Evolutionary conservation across 2,329 filamentous ascomycete genomes (phyloP), one percentile per base, ranked within the genome.

Genomic region (Phyllosticta ampelicida): DNA sequence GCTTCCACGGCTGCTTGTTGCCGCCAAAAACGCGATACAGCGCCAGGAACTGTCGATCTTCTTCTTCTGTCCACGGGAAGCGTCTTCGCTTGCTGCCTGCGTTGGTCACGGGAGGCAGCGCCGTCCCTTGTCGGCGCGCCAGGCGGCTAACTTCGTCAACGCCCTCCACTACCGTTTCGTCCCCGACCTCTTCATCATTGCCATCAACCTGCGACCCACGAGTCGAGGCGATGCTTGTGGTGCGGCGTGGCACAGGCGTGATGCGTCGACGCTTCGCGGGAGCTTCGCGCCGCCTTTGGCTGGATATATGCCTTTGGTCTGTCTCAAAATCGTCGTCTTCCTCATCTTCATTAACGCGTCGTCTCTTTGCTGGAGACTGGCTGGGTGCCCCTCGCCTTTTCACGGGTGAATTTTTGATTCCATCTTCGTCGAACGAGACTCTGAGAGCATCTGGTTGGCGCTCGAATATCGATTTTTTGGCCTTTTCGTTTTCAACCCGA

Each of bases 291-390:
- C 16, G 16, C 36, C 36, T 13, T n/a, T n/a, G 36, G 36, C 16
- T n/a, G 13, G 36, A 16, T 5, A 16, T 3, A 8, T 66, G 2
- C 65, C 62, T 8, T 66, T 64, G 11, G 54, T 73, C 69, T 2
- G 66, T 66, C 48, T 77, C 72, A 59, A 79, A 80, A 1, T 70
- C 76, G 51, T 75, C 73, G 9, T 77, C 75, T 2, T 66, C 64
- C 3, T 71, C 67, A 9, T 69, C 63, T 56, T 70, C 58, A n/a
- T 61, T 63, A 16, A 63, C 59, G 6, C 63, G 62, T 20, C 64
- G 59, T 56, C 66, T 64, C 63, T 57, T 68, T 50, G 62, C 62
- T 58, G 64, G 48, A 18, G 11, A 19, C 28, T 48, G 63, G n/a
- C 58, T 64, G 1, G 65, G 66, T 6, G 55, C 53, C 64, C 65